Conservation (phyloP, 1,284 basidiomycete genomes). For the Sporisorium reilianum region DNA sequence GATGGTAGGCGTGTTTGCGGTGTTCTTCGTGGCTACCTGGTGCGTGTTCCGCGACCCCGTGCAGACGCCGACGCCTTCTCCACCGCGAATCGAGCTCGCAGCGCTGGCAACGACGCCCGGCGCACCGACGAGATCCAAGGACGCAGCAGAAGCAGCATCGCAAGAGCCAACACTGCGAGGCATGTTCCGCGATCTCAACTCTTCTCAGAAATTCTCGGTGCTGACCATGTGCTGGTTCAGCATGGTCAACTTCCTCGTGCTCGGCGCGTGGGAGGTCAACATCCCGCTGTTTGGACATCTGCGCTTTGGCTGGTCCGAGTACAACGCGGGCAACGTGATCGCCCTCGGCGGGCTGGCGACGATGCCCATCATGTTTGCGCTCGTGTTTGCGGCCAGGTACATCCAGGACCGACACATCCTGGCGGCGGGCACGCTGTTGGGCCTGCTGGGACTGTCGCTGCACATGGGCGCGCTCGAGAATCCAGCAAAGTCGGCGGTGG, state of each 20-base stretch:
- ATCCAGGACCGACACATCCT: conserved; percentile 48
- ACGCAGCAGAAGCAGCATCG: neutral
- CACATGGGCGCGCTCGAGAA: conserved; percentile 49
- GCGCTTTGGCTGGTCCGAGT: conserved; percentile 48
- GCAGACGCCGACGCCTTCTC: neutral
- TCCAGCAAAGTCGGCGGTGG: conserved; percentile 29
- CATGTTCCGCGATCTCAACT: conserved; percentile 39
- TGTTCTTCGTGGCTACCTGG: conserved; percentile 32
- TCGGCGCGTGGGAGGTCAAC: conserved; percentile 56
- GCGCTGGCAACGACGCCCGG: neutral
- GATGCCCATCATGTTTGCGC: conserved; percentile 48
- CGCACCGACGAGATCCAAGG: neutral
- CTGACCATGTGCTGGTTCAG: conserved; percentile 55
- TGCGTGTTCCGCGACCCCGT: conserved; percentile 37
- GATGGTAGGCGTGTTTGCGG: conserved; percentile 44
- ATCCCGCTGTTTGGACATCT: conserved; percentile 45
- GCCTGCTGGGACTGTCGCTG: conserved; percentile 43
- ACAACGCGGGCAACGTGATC: conserved; percentile 52
- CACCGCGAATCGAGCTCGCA: conserved; percentile 13
- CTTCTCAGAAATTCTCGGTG: conserved; percentile 41
- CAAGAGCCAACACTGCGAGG: conserved; percentile 22
- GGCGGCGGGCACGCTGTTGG: conserved; percentile 36
- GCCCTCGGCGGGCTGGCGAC: conserved; percentile 45
- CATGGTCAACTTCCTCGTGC: conserved; percentile 53
- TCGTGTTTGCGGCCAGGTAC: conserved; percentile 47